Base-by-base conservation (phyloP, 176 grass and related monocot genomes). In the Juncus effusus region DNA sequence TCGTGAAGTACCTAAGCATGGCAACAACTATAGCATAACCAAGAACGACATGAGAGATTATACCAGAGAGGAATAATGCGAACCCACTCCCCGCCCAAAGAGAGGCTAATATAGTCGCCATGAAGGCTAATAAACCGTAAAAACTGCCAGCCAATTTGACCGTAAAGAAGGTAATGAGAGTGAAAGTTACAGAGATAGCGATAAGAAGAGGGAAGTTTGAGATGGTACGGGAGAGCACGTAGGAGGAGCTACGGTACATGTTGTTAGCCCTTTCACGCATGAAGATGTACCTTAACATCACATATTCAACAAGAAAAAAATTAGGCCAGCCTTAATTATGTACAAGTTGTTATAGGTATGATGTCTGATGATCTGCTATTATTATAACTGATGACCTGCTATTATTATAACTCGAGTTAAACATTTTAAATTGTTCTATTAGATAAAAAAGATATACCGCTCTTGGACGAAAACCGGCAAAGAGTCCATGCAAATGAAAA, bases 381-480 rank as follows among this genome's bases (percentile, higher is more conserved):
- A 28, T 28, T 28, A 28, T 28, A 28, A 28, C 19, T 28, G 19
- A 28, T 28, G 19, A 1, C 19, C 19, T 28, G 19, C 19, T 28
- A 28, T 28, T 28, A 28, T 28, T 28, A 28, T 28, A 28, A 28
- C 19, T 28, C 19, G 19, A 28, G 19, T 28, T 28, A 28, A 28
- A 28, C 19, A 28, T 28, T 28, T 28, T 28, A 28, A 28, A 28
- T 28, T 28, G 19, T 28, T 28, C 19, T 28, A 28, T 28, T 28
- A 28, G 19, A 28, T 28, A 28, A 28, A 28, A 28, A 28, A 28
- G 19, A 28, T 28, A 28, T 28, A 28, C 16, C 85, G 88, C 76
- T 97, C 93, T 10, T 89, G 82, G 61, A 97, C 74, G 77, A 97
- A 97, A 4, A 83, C 85, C 0, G 82, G 93, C 10, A 97, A 83